These are phyloP conservation scores for Periconia digitata DNA, from an alignment of 2,329 filamentous ascomycete genomes.

Conservation along the genomic window DNA sequence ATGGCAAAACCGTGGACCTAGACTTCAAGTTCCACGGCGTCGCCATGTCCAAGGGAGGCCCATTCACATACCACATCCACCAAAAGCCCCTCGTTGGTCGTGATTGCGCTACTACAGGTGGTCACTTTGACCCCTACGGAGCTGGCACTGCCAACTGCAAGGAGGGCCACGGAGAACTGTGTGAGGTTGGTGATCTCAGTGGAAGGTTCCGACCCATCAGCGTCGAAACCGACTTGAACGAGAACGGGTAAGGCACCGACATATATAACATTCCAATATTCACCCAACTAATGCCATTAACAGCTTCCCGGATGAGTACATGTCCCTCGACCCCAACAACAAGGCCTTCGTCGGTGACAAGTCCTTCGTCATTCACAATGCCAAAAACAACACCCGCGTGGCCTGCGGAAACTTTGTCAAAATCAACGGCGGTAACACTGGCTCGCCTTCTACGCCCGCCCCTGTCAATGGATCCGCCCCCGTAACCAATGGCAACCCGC, in stretches of 20 bases:
- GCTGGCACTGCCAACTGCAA: background rate
- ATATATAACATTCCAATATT: background rate
- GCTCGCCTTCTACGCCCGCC: slow-evolving; percentile 31
- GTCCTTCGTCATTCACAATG: background rate
- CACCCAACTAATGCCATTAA: background rate
- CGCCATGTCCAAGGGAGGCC: background rate
- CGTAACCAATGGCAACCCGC: slow-evolving; percentile 40
- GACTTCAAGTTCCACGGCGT: background rate
- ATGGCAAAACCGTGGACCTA: background rate
- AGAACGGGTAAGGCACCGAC: background rate
- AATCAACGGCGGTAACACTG: slow-evolving; percentile 9
- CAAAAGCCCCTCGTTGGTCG: background rate
- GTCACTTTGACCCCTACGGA: background rate
- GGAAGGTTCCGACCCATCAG: background rate
- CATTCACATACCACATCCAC: background rate
- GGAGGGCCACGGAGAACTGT: background rate
- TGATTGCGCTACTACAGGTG: background rate
- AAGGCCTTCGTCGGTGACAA: background rate
- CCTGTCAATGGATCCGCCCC: slow-evolving; percentile 34
- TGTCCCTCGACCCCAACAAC: background rate
- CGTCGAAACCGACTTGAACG: background rate
- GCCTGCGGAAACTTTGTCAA: background rate
- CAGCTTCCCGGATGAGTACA: background rate
- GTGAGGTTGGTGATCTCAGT: background rate
- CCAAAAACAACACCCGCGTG: background rate